These are phyloP conservation scores for Penicillium sp. DNA, from an alignment of 2,329 filamentous ascomycete genomes.

Conservation along the genomic window DNA sequence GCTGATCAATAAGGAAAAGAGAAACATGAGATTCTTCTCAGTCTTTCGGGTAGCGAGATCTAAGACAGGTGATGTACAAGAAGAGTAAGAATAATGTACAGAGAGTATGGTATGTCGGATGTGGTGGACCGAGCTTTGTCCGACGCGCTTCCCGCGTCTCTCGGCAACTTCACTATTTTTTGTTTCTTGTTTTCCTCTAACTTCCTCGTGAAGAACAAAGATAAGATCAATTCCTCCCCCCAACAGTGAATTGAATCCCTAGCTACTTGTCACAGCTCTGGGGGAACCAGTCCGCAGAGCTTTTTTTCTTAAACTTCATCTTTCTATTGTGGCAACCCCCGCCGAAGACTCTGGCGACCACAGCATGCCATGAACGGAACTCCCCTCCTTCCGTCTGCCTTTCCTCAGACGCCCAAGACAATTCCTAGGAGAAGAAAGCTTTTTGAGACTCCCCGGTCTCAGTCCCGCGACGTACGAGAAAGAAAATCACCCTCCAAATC, in stretches of 20 bases:
- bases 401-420: constrained; percentile 69
- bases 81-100: background rate
- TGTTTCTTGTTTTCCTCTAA: constrained; percentile 11
- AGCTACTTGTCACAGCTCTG: background rate
- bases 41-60: background rate
- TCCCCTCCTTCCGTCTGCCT: constrained; percentile 78
- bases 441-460: constrained; percentile 30
- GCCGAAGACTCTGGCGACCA: constrained; percentile 21
- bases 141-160: constrained; percentile 28
- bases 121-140: constrained; percentile 15
- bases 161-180: constrained; percentile 22
- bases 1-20: background rate
- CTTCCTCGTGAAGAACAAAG: background rate
- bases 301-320: background rate
- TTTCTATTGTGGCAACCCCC: background rate
- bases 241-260: background rate
- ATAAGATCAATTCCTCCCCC: background rate
- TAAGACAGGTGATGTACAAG: background rate
- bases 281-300: background rate
- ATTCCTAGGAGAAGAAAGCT: constrained; percentile 37
- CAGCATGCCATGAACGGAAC: constrained; percentile 77
- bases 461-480: constrained; percentile 23
- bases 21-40: background rate
- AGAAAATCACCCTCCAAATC: constrained; percentile 25
- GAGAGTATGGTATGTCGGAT: background rate